Evolutionary conservation across 2,329 filamentous ascomycete species (phyloP), one percentile per base, ranked within the genome.

Genomic region (Neospermospora avenae): DNA sequence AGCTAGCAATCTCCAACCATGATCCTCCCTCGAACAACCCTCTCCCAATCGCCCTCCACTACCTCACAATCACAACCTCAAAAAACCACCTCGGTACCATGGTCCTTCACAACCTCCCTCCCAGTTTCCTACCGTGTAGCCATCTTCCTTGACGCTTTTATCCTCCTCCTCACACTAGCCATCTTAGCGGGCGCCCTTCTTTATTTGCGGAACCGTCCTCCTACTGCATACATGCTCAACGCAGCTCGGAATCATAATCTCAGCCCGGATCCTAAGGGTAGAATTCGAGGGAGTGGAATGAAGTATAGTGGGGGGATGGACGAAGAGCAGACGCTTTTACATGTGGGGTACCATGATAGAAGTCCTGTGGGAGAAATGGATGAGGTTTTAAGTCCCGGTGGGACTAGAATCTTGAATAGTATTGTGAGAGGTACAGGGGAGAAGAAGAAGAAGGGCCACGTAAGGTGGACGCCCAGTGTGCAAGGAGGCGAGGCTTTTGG

Each of bases 121-220:
- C 62, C 62, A 34, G 45, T 57, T 34, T 60, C 61, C 24, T 61
- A 62, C 52, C 53, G 58, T 18, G 52, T 65, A 16, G 64, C 64
- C 39, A 64, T 66, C 16, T 55, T 56, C n/a, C 35, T 66, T 54
- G 57, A 63, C 31, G 57, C 57, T 3, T 41, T 59, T 6, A 59
- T 64, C 13, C 42, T 66, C 4, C 8, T 66, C 11, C 25, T 66
- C 18, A 64, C 60, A 2, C 35, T 66, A 25, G 31, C 49, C 6
- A 45, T 58, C 3, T 28, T 66, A 3, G 13, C 58, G 10, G 20
- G 58, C 8, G 24, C 61, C 4, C 49, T 46, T 2, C 37, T 62
- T 10, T 64, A 61, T 14, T 42, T 63, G 13, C 55, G 57, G 10
- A 49, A 51, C 6, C 55, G 55, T 2, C n/a, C 31, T n/a, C 53